Evolutionary conservation across 2,329 filamentous ascomycete genomes (phyloP).

Genomic region (Davidsoniella eucalypti): DNA sequence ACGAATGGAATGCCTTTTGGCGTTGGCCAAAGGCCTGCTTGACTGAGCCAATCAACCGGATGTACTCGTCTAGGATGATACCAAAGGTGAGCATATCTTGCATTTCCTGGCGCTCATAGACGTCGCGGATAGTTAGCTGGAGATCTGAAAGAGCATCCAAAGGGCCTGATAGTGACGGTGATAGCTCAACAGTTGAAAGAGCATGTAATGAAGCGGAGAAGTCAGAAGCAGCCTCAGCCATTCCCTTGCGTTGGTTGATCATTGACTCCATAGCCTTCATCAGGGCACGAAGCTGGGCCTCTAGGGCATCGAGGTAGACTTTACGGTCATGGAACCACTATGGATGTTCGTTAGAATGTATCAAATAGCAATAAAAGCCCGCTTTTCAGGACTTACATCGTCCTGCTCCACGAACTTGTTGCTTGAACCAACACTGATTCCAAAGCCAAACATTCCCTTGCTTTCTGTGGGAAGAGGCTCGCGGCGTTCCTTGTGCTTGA

Average conservation of each 20-base stretch:
- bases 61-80: constrained; percentile 97
- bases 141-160: constrained; percentile 84
- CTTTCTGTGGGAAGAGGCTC: constrained; percentile 75
- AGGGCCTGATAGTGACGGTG: constrained; percentile 71
- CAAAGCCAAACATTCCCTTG: constrained; percentile 83
- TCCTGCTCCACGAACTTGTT: constrained; percentile 96
- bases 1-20: constrained; percentile 89
- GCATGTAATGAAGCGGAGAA: constrained; percentile 89
- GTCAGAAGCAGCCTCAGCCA: constrained; percentile 84
- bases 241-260: constrained; percentile 76
- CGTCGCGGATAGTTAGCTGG: constrained; percentile 81
- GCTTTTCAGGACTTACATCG: constrained; percentile 45
- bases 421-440: constrained; percentile 51
- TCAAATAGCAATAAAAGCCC: not conserved
- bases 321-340: constrained; percentile 96
- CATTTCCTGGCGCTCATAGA: constrained; percentile 92
- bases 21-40: constrained; percentile 86
- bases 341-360: constrained; percentile 12
- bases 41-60: constrained; percentile 83
- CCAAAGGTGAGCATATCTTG: constrained; percentile 92
- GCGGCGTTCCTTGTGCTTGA: constrained; percentile 93
- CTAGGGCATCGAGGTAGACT: constrained; percentile 84
- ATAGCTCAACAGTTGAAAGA: constrained; percentile 81
- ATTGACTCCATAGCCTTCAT: constrained; percentile 91
- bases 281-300: constrained; percentile 76